Evolutionary conservation across 345 rosid genomes (phyloP), one percentile per base, ranked within the genome.

Genomic region (Combretum micranthum): DNA sequence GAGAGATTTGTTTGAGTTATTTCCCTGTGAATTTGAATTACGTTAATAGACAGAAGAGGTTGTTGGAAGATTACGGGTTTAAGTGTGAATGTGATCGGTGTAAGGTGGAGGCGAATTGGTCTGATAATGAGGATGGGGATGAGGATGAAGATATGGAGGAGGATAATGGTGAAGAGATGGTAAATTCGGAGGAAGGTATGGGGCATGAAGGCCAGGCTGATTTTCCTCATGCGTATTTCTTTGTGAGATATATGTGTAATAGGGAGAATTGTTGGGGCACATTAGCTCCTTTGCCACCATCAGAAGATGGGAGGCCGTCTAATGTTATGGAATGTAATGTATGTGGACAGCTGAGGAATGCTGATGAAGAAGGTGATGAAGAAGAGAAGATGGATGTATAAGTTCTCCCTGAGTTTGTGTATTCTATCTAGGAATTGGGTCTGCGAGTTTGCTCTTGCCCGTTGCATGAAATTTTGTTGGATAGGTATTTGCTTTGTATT

Each of bases 161-260:
- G 55, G 85, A 65, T 18, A 66, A 56, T 1, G 67, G 56, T 15
- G 70, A 72, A 53, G 64, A 80, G 63, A 71, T 75, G 77, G 69
- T 17, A 0, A 72, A 63, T 18, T 37, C 50, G n/a, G 79, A 63
- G 5, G 42, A 8, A 44, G 75, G 66, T 19, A 44, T 55, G 3
- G 69, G 32, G 17, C 69, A 17, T 15, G 78, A 23, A 39, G 69
- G 53, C 12, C 73, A 67, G 11, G 14, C 62, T 0, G 78, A 75
- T 68, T 92, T 88, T 23, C 98, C 96, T 25, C 98, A 86, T 3
- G 89, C 96, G 0, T 88, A 86, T 67, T 92, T 92, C 75, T 92
- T 92, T 51, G 11, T 70, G 64, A 86, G 80, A 52, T 92, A 81
- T 68, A 74, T 88, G 92, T 92, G 98, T 56, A 66, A 62, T 52